Conservation (phyloP, 140 eudicot species). For the Erigeron philadelphicus region DNA sequence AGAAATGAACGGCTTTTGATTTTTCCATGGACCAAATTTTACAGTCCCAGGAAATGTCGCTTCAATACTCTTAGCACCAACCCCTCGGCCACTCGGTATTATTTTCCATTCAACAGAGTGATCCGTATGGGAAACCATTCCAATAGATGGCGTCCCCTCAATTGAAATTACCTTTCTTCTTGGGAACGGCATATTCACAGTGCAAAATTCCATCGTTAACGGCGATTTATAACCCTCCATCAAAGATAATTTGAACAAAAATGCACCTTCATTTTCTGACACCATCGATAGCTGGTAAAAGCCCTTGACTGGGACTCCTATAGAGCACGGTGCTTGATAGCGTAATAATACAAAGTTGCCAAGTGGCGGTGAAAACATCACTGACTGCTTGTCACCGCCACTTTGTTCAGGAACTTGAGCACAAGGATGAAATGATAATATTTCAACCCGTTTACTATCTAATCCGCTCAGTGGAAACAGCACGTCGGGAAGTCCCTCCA, state of each 20-base stretch:
- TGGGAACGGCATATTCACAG: conserved; percentile 94
- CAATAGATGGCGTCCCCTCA: conserved; percentile 90
- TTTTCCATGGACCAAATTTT: conserved; percentile 71
- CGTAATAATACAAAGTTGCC: conserved; percentile 83
- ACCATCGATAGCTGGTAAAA: conserved; percentile 99
- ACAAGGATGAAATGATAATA: conserved; percentile 86
- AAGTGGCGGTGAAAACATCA: conserved; percentile 74
- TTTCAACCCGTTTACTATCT: conserved; percentile 54
- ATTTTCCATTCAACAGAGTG: conserved; percentile 93
- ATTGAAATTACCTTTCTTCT: conserved; percentile 71
- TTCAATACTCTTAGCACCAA: conserved; percentile 79
- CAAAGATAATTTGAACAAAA: conserved; percentile 63
- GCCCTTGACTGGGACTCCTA: conserved; percentile 81
- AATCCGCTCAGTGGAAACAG: conserved; percentile 72
- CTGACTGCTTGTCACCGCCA: conserved; percentile 65
- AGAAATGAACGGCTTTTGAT: conserved; percentile 43
- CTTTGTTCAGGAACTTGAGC: conserved; percentile 91
- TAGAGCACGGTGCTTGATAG: conserved; percentile 55
- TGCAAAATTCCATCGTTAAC: conserved; percentile 72
- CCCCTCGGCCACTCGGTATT: conserved; percentile 63
- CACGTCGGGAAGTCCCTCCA: conserved; percentile 90
- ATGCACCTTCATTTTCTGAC: conserved; percentile 99
- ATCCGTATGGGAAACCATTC: conserved; percentile 64
- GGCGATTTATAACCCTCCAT: conserved; percentile 90
- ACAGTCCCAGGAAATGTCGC: conserved; percentile 91